A percentile compares a stretch with the other conserved stretches of the same genome.
Conservation (phyloP, 2,329 filamentous ascomycete species). For the Fusarium buxicola region DNA sequence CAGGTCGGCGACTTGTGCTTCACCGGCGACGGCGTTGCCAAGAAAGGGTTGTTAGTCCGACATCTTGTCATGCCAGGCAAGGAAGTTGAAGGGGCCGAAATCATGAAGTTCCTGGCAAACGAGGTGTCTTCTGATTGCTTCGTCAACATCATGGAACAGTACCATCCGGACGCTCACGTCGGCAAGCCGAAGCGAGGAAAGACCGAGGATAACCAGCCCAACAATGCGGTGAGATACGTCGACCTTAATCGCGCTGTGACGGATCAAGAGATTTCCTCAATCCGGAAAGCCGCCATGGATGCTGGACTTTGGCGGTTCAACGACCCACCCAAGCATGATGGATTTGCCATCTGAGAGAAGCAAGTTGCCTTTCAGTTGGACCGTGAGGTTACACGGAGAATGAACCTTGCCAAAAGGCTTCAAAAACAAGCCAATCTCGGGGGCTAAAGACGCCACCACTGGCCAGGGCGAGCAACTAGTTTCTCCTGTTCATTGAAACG, state of each 20-base stretch:
- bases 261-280: constrained; percentile 72
- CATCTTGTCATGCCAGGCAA: constrained; percentile 89
- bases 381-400: constrained; percentile 9
- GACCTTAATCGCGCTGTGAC: constrained; percentile 78
- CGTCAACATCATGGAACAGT: constrained; percentile 91
- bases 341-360: constrained; percentile 59
- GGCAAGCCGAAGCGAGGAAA: constrained; percentile 69
- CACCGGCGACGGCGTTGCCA: constrained; percentile 82
- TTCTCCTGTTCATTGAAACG: constrained; percentile 18
- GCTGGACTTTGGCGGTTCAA: constrained; percentile 85
- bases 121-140: constrained; percentile 81
- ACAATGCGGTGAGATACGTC: constrained; percentile 70
- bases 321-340: constrained; percentile 67
- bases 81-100: constrained; percentile 77
- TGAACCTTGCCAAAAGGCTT: constrained; percentile 24
- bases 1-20: constrained; percentile 89
- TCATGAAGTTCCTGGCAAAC: constrained; percentile 80
- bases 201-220: constrained; percentile 54
- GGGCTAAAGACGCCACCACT: constrained; percentile 32
- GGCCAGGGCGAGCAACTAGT: constrained; percentile 22
- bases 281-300: constrained; percentile 74
- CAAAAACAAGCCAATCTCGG: constrained; percentile 27
- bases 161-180: constrained; percentile 83
- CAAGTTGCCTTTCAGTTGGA: constrained; percentile 17
- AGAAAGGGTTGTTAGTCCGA: constrained; percentile 78